Evolutionary conservation across 2,329 filamentous ascomycete genomes (phyloP).

Genomic region (Penicillium digitatum): DNA sequence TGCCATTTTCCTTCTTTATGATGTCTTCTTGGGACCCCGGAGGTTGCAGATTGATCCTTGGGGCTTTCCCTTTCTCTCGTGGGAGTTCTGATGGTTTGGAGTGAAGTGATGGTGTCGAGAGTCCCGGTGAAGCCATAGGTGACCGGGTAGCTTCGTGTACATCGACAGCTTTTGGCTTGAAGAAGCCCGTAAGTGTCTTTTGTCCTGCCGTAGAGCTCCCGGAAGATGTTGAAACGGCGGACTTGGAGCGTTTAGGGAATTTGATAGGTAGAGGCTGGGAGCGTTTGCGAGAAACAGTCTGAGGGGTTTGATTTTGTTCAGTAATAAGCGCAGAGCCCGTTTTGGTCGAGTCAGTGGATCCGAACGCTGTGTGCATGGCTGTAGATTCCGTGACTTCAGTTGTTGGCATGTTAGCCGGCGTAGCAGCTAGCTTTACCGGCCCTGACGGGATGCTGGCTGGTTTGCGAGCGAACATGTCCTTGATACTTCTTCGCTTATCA

Average conservation of each 20-base stretch:
- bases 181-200: conserved; percentile 72
- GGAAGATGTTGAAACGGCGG: conserved; percentile 25
- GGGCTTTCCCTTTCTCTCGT: background rate
- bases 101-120: background rate
- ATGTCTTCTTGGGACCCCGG: background rate
- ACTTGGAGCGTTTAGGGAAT: conserved; percentile 52
- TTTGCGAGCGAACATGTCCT: conserved; percentile 81
- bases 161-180: conserved; percentile 57
- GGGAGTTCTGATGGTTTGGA: background rate
- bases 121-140: background rate
- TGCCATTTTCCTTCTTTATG: background rate
- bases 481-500: conserved; percentile 75
- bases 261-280: conserved; percentile 31
- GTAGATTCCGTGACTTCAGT: background rate
- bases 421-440: conserved; percentile 4
- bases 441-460: conserved; percentile 28
- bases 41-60: background rate
- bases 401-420: background rate
- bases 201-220: conserved; percentile 47
- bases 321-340: background rate
- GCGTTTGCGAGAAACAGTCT: conserved; percentile 37
- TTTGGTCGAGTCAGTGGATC: background rate
- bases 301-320: conserved; percentile 4
- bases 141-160: background rate
- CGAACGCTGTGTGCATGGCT: background rate